Evolutionary conservation across 2,329 filamentous ascomycete genomes (phyloP), one percentile per base, ranked within the genome.

Genomic region (Talaromyces sp.): DNA sequence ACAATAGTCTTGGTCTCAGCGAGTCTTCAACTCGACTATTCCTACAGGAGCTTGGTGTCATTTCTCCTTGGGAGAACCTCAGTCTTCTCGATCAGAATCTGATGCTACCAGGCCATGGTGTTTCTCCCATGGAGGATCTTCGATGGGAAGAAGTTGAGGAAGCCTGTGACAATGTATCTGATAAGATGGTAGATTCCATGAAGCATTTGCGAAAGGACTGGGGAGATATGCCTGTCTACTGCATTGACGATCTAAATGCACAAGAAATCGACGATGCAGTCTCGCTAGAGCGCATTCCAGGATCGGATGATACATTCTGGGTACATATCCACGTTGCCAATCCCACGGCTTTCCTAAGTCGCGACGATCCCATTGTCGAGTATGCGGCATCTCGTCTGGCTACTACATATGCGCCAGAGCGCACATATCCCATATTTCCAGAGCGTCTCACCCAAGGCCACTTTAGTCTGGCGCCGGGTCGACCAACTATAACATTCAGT

Each of bases 201-300:
- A 70, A 73, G n/a, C 64, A 75, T 41, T 56, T 84, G 22, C 78
- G 85, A 20, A 80, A 75, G 22, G 82, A 86, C 60, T 86, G 82
- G 80, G 79, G 78, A 6, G 68, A 79, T 35, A 61, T 84, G 37
- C 77, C 78, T 0, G 80, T 86, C 1, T 86, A 83, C 63, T 86
- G 83, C 63, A 80, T 87, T 40, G 85, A 87, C 57, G 73, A 74
- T 57, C 68, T 70, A 3, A 70, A 67, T 8, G 81, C 85, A 3
- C 72, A 79, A 32, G 83, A 87, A 60, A 84, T 86, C 52, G 85
- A 87, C 55, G 85, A 87, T 60, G 85, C 82, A 2, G 70, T 87
- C 4, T 87, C 84, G 0, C 63, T 87, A 14, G 81, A 85, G 62
- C 70, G 67, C 17, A 68, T 82, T 29, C 65, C 72, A 8, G 78